phyloP scores from a whole-genome alignment of 192 early-diverging fungal genomes.

The Backusella sp. region DNA sequence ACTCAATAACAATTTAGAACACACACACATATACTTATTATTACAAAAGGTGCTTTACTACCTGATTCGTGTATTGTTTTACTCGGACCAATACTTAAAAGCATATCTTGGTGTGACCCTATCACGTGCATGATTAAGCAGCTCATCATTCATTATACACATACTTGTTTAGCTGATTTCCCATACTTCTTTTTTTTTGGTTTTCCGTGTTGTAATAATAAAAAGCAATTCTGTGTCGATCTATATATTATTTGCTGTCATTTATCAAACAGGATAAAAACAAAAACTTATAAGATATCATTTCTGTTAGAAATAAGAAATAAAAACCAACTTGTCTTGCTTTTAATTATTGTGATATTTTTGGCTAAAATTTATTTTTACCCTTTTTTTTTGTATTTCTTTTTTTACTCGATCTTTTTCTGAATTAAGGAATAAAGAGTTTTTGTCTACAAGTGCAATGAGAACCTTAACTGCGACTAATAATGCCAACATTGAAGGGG shows the following conservation, averaged over 20 bases:
- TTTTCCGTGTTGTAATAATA: neutral
- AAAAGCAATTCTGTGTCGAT: neutral
- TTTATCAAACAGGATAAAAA: too few species aligned
- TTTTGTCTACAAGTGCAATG: neutral
- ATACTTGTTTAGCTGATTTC: neutral
- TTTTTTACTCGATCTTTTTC: neutral
- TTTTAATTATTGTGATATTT: neutral
- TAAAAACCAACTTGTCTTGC: neutral
- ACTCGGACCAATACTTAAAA: neutral
- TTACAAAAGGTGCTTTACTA: slow-evolving; percentile 4
- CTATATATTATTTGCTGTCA: neutral
- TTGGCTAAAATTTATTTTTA: slow-evolving; percentile 7
- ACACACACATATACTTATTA: neutral
- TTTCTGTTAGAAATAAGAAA: neutral
- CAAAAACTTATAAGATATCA: too few species aligned
- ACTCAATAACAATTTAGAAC: neutral
- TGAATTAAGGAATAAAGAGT: neutral
- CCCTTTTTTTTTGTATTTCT: neutral
- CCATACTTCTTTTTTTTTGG: neutral
- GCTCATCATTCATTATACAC: neutral
- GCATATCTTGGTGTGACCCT: neutral
- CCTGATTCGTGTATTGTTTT: neutral
- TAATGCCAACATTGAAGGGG: neutral
- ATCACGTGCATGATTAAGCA: neutral
- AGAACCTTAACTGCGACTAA: neutral